These are phyloP conservation scores for Lavandula angustifolia DNA, from an alignment of 257 asterid genomes.

Conservation along the genomic window DNA sequence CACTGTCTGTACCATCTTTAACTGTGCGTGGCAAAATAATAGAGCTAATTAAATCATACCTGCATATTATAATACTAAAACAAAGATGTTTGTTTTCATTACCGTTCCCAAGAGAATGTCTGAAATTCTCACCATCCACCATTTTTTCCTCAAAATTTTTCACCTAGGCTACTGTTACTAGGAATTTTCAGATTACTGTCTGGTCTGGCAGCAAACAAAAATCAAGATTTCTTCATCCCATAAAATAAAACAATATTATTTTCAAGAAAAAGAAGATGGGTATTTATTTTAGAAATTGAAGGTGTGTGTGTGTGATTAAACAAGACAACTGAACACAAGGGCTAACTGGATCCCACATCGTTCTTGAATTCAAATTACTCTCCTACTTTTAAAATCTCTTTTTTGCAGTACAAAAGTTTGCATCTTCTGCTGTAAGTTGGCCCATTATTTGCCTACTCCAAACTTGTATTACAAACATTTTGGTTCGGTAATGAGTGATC, in stretches of 20 bases:
- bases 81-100: not conserved
- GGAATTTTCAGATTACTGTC: constrained; percentile 37
- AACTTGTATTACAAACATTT: constrained; percentile 11
- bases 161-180: constrained; percentile 29
- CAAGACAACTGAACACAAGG: constrained; percentile 64
- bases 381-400: constrained; percentile 22
- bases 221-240: constrained; percentile 15
- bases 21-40: not conserved
- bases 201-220: constrained; percentile 30
- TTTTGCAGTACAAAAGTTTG: constrained; percentile 27
- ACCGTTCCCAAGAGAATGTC: constrained; percentile 32
- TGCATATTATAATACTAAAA: not conserved
- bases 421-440: constrained; percentile 31
- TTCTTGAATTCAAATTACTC: constrained; percentile 26
- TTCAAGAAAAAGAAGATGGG: not conserved
- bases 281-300: not conserved
- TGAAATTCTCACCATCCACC: constrained; percentile 33
- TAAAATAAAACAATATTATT: not conserved
- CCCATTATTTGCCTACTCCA: constrained; percentile 27
- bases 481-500: constrained; percentile 24
- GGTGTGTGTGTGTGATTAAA: constrained; percentile 39
- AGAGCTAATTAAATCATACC: not conserved
- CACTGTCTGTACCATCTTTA: not conserved
- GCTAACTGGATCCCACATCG: constrained; percentile 53
- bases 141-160: constrained; percentile 22